phyloP scores from a whole-genome alignment of 768 basidiomycete species.

The Auriculariales sp. region DNA sequence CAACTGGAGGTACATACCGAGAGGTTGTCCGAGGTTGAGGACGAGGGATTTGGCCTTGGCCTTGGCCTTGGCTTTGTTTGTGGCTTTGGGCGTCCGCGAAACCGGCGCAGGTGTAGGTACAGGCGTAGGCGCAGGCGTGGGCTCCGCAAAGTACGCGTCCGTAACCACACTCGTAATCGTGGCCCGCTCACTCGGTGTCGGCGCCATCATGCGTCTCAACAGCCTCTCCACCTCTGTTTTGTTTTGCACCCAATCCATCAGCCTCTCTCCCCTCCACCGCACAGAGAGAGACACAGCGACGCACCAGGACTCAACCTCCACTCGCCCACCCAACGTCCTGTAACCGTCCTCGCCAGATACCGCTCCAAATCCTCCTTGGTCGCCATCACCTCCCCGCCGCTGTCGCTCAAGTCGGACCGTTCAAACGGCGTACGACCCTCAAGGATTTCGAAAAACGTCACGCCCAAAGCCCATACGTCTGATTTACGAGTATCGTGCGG shows the following conservation, averaged over 20 bases:
- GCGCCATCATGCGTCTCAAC: constrained; percentile 62
- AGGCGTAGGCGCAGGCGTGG: too few species aligned
- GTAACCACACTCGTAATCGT: constrained; percentile 49
- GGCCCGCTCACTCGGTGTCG: constrained; percentile 69
- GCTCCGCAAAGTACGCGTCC: constrained; percentile 36
- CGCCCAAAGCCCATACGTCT: constrained; percentile 72
- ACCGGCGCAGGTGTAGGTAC: too few species aligned
- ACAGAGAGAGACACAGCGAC: constrained; percentile 1
- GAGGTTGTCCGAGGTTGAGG: too few species aligned
- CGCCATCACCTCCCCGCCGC: constrained; percentile 59
- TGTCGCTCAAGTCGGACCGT: too few species aligned
- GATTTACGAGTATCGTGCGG: constrained; percentile 90
- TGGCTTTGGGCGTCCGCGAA: too few species aligned
- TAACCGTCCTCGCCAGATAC: constrained; percentile 79
- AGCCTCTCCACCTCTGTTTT: constrained; percentile 39
- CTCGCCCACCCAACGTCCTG: constrained; percentile 76
- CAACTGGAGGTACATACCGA: too few species aligned
- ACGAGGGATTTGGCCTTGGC: too few species aligned
- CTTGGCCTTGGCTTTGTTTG: too few species aligned
- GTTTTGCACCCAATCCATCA: neutral
- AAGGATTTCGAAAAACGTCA: constrained; percentile 92
- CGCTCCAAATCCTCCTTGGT: constrained; percentile 69
- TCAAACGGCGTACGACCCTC: constrained; percentile 89
- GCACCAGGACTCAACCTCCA: constrained; percentile 45
- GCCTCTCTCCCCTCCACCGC: neutral